Evolutionary conservation across 2,329 filamentous ascomycete genomes (phyloP), one percentile per base, ranked within the genome.

Genomic region (Trichoderma pleuroti): DNA sequence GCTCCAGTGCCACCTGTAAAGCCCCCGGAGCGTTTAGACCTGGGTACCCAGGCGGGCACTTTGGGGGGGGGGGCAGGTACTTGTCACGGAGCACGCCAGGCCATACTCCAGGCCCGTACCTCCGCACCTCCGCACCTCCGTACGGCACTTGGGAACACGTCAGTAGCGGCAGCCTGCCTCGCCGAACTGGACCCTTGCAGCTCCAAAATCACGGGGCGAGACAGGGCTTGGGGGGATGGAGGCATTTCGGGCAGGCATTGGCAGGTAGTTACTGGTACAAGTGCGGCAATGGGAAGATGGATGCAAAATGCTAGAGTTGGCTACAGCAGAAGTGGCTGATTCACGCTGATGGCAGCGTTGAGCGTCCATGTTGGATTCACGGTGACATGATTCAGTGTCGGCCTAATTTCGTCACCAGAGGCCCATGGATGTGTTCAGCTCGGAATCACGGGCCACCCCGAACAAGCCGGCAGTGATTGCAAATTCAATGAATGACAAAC

Each of bases 121-220:
- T 69, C 66, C 56, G 66, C 66, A 34, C 18, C 59, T 70, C 67
- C 59, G 60, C 42, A 57, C 28, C 57, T 71, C 39, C 52, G 62
- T 60, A 60, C 68, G 67, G 59, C 54, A 49, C 65, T 46, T 34
- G 36, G 60, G 57, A 52, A 57, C 63, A 71, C 70, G 70, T 71
- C 70, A 71, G 70, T 62, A 32, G 39, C 70, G 63, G 70, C 42
- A 71, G 70, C 70, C 70, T 71, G 70, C 57, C 70, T 67, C 60
- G 61, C 60, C 60, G 60, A 64, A 65, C 21, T 34, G 30, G 49
- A 34, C 21, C 32, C 49, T 67, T n/a, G 26, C 18, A 26, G 16
- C 12, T 63, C 54, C 26, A 32, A 59, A 59, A 59, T 34, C 11
- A 34, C 46, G 46, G 46, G 39, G 8, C 8, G 7, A 24, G 21